phyloP scores from a whole-genome alignment of 108 stramenopile genomes.

The Skeletonema menzelii region DNA sequence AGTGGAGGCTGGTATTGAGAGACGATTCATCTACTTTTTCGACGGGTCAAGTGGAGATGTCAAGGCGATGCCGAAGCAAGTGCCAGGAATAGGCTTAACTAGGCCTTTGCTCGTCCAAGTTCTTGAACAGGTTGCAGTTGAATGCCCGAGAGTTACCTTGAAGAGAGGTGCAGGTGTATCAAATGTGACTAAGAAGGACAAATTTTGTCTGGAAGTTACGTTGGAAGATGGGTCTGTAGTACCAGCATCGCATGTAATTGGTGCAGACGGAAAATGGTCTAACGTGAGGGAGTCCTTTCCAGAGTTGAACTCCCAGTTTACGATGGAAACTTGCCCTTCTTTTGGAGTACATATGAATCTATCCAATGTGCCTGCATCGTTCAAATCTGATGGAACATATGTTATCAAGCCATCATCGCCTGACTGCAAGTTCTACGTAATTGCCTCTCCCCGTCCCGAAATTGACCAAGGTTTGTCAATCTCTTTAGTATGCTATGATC shows the following conservation, averaged over 20 bases:
- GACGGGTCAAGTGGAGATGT: conserved; percentile 18
- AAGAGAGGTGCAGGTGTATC: conserved; percentile 25
- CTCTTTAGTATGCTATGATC: conserved; percentile 21
- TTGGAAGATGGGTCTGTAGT: conserved; percentile 23
- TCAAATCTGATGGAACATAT: conserved; percentile 16
- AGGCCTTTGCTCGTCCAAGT: conserved; percentile 19
- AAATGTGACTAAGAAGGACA: background rate
- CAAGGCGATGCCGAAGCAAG: conserved; percentile 14
- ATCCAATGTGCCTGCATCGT: background rate
- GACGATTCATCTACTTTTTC: conserved; percentile 19
- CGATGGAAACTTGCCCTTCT: conserved; percentile 5
- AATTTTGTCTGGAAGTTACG: background rate
- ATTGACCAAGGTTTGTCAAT: conserved; percentile 13
- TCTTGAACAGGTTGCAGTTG: conserved; percentile 7
- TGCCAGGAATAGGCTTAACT: conserved; percentile 13
- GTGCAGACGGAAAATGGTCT: conserved; percentile 32
- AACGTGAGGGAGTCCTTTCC: conserved; percentile 12
- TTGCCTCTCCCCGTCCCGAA: conserved; percentile 15
- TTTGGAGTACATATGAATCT: conserved; percentile 22
- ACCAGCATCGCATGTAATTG: conserved; percentile 16
- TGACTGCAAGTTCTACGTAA: conserved; percentile 33
- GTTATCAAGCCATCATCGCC: background rate
- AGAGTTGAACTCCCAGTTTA: background rate
- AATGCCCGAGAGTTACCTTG: background rate
- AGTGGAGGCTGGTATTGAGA: background rate